phyloP scores from a whole-genome alignment of 2,329 filamentous ascomycete genomes.

The Fusarium sp. region DNA sequence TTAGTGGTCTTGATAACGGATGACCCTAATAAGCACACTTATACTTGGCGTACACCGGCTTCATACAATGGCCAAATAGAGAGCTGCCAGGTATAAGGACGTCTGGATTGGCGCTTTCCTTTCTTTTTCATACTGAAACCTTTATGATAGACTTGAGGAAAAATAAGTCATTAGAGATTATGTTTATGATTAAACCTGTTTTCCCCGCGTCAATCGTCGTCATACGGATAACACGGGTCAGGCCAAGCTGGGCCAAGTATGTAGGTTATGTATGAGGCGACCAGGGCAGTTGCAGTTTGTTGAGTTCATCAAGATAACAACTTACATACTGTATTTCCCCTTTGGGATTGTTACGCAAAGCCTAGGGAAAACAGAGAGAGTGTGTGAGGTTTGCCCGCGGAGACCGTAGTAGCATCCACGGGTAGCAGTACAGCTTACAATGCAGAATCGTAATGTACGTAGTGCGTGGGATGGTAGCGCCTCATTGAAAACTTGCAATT shows the following conservation, averaged over 20 bases:
- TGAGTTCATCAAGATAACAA: conserved; percentile 25
- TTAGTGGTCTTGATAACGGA: background rate
- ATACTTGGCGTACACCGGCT: conserved; percentile 7
- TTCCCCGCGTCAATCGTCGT: conserved; percentile 13
- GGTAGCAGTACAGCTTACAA: background rate
- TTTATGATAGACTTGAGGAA: background rate
- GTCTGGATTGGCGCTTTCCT: background rate
- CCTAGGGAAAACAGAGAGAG: conserved; percentile 27
- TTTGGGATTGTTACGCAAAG: conserved; percentile 35
- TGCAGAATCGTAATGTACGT: conserved; percentile 1
- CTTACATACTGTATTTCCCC: conserved; percentile 26
- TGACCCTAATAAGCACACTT: conserved; percentile 7
- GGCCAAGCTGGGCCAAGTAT: conserved; percentile 19
- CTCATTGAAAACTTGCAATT: conserved; percentile 19
- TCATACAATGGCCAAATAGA: background rate
- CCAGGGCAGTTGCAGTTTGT: conserved; percentile 39
- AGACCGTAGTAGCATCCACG: conserved; percentile 8
- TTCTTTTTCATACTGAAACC: conserved; percentile 14
- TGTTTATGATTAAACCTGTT: conserved; percentile 3
- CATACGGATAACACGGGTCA: conserved; percentile 25
- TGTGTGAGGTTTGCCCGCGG: conserved; percentile 18
- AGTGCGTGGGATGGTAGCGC: conserved; percentile 4
- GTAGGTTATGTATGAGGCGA: conserved; percentile 13
- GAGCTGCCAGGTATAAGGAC: background rate
- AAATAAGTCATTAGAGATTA: conserved; percentile 4